Percentiles rank a stretch among this genome's conserved stretches.
Conservation (phyloP, 2,329 filamentous ascomycete species). For the Fusarium chaquense region DNA sequence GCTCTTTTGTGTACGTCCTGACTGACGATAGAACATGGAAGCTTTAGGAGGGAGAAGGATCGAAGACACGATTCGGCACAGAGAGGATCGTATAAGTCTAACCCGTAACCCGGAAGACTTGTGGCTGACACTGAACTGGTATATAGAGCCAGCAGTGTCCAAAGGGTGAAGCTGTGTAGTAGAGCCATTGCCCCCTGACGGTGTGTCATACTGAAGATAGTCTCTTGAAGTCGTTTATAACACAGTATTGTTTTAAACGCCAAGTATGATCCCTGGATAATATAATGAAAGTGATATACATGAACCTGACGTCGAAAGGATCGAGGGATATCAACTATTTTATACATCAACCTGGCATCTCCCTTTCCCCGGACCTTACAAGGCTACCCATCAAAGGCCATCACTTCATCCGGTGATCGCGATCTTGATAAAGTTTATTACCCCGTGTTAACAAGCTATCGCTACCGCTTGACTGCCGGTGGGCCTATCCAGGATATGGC, state of each 20-base stretch:
- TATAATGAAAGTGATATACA: neutral
- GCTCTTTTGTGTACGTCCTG: neutral
- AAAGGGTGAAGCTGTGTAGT: neutral
- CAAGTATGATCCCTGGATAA: neutral
- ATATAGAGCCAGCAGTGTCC: neutral
- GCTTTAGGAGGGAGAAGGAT: neutral
- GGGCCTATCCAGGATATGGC: neutral
- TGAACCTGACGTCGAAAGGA: neutral
- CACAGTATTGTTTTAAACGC: neutral
- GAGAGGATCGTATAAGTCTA: conserved; percentile 8
- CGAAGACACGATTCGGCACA: conserved; percentile 22
- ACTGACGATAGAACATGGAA: conserved; percentile 2
- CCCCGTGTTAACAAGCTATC: neutral
- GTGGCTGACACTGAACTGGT: neutral
- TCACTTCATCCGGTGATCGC: neutral
- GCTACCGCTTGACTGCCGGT: neutral
- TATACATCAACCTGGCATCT: conserved; percentile 11
- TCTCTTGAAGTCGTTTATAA: neutral
- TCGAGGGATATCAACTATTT: neutral
- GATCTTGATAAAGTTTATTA: conserved; percentile 1
- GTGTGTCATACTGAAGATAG: neutral
- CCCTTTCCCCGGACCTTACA: neutral
- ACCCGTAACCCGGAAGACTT: conserved; percentile 1
- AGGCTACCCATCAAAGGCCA: neutral
- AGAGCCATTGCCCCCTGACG: neutral